These are phyloP conservation scores for Fusarium miscanthi DNA, from an alignment of 2,329 filamentous ascomycete species.

Conservation along the genomic window DNA sequence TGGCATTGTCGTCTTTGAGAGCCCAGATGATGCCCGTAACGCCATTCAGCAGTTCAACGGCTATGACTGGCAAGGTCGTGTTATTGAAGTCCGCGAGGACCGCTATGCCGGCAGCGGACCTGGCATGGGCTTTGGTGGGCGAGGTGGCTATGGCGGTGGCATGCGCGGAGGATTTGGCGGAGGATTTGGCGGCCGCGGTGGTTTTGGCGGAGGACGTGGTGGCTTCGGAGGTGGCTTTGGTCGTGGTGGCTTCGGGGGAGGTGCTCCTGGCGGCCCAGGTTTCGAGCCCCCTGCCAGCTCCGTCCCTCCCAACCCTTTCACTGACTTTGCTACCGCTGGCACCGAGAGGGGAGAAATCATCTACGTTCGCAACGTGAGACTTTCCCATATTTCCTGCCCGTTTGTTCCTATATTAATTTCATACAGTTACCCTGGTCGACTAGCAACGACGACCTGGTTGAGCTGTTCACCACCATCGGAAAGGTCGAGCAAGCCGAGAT, in stretches of 20 bases:
- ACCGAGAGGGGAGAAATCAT: conserved; percentile 86
- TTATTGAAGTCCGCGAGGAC: conserved; percentile 95
- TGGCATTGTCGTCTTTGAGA: conserved; percentile 96
- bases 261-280: conserved; percentile 48
- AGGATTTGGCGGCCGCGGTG: conserved; percentile 62
- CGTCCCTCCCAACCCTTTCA: conserved; percentile 86
- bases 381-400: not conserved
- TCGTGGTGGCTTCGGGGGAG: conserved; percentile 60
- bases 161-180: conserved; percentile 70
- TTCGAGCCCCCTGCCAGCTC: conserved; percentile 62
- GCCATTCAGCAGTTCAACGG: conserved; percentile 98
- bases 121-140: conserved; percentile 64
- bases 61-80: conserved; percentile 96
- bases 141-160: conserved; percentile 69
- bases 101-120: conserved; percentile 80
- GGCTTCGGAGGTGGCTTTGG: conserved; percentile 59
- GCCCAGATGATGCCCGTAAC: conserved; percentile 91
- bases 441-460: conserved; percentile 95
- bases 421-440: conserved; percentile 95
- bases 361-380: conserved; percentile 94
- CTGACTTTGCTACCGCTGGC: conserved; percentile 88
- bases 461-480: conserved; percentile 97
- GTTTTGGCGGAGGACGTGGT: conserved; percentile 57
- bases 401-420: conserved; percentile 36
- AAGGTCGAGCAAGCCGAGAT: conserved; percentile 99